Base-by-base conservation (phyloP, 768 basidiomycete genomes). In the Hortiboletus flavorubellus region DNA sequence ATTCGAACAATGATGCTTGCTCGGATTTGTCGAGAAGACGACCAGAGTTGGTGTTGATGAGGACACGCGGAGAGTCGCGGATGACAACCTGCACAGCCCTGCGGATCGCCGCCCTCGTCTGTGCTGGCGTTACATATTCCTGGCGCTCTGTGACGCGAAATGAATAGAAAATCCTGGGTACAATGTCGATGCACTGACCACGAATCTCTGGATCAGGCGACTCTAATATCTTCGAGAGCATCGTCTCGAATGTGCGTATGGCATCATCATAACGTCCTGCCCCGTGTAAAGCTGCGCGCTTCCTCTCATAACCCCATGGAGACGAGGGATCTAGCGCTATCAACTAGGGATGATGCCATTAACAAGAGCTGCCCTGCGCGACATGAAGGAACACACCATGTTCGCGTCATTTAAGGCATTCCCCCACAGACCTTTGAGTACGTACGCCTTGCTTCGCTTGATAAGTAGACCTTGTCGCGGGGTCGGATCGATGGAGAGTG, bases 1-100 rank as follows among this genome's bases (percentile, higher is more conserved):
- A 47, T 40, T 59, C 49, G 6, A 63, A 62, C 50, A 29, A 14
- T 8, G 43, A 29, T 1, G 48, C 54, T 29, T 58, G 60, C n/a
- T 46, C 11, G 0, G 37, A 10, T 39, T 51, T 51, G 54, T 55
- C 15, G 21, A 42, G 14, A 10, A 62, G 46, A 46, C 54, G 49
- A 2, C 52, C 60, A 3, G 57, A 38, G 0, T 5, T 31, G 8
- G 46, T 59, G 29, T 59, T 47, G 8, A 53, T 53, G 21, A 61
- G 58, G 4, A 55, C 37, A 0, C 29, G 54, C 1, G 53, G 57
- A 0, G 34, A 58, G 11, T 52, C 56, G 4, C 47, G 49, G 8
- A 55, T 49, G 7, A 50, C n/a, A 9, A 40, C 37, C 26, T 38
- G 30, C 14, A 61, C 11, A 1, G 21, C 39, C 4, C 0, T 12